phyloP scores from a whole-genome alignment of 805 yeast genomes.

The Nakazawaea sp. region DNA sequence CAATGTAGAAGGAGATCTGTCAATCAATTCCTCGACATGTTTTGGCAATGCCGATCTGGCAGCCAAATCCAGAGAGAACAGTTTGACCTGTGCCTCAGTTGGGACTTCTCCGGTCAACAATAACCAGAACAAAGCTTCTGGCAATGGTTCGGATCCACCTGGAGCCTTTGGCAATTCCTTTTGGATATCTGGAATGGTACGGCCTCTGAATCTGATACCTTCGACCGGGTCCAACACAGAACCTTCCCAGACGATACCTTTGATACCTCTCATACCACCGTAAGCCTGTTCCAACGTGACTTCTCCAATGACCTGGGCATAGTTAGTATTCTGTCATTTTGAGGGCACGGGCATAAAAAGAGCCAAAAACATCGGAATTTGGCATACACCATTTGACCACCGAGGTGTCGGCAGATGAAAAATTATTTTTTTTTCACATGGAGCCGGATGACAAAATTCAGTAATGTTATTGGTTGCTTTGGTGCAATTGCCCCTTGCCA shows the following conservation, averaged over 20 bases:
- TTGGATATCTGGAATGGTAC: slow-evolving; percentile 75
- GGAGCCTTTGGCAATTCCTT: slow-evolving; percentile 69
- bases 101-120: slow-evolving; percentile 81
- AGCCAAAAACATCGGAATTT: not conserved
- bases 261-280: slow-evolving; percentile 90
- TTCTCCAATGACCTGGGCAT: slow-evolving; percentile 51
- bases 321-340: slow-evolving; percentile 4
- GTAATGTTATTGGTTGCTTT: too few relatives aligned
- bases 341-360: not conserved
- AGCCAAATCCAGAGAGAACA: slow-evolving; percentile 69
- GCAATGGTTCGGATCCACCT: slow-evolving; percentile 57
- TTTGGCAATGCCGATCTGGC: slow-evolving; percentile 73
- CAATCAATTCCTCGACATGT: slow-evolving; percentile 67
- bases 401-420: too few relatives aligned
- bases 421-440: too few relatives aligned
- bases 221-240: slow-evolving; percentile 79
- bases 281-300: slow-evolving; percentile 73
- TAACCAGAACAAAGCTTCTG: slow-evolving; percentile 81
- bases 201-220: slow-evolving; percentile 83
- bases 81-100: slow-evolving; percentile 60
- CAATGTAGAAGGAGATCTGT: slow-evolving; percentile 65
- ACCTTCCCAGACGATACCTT: slow-evolving; percentile 85
- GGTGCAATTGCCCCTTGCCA: too few relatives aligned
- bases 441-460: too few relatives aligned
- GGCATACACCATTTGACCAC: too few relatives aligned